phyloP scores from a whole-genome alignment of 1,284 basidiomycete species.

The Coriolopsis trogii region DNA sequence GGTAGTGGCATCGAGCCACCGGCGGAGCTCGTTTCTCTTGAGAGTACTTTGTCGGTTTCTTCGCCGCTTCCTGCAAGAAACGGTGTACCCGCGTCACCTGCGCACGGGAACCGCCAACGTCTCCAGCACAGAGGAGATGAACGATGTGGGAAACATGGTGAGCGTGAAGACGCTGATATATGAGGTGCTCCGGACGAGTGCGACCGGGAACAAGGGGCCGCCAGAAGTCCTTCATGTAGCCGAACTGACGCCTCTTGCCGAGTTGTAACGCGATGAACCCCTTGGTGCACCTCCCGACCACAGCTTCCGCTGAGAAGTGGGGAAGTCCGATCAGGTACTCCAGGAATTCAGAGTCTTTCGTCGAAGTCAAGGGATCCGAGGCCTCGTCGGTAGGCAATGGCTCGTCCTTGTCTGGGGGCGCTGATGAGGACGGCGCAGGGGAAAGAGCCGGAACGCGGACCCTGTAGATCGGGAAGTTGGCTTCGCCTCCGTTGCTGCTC shows the following conservation, averaged over 20 bases:
- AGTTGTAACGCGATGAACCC: conserved; percentile 9
- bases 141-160: not conserved
- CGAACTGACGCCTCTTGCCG: not conserved
- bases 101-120: conserved; percentile 3
- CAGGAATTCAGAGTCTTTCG: no score
- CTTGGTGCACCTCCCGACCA: conserved; percentile 7
- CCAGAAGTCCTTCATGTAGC: conserved; percentile 15
- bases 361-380: no score
- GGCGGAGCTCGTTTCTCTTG: no score
- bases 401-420: no score
- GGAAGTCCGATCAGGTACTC: conserved; percentile 2
- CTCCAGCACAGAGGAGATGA: conserved; percentile 11
- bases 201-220: conserved; percentile 1
- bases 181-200: conserved; percentile 5
- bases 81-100: not conserved
- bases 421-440: no score
- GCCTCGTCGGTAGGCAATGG: no score
- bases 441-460: not conserved
- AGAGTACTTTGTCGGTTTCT: no score
- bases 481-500: no score
- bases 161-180: conserved; percentile 1
- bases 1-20: conserved; percentile 1
- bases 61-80: not conserved
- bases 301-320: not conserved
- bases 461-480: not conserved